Base-by-base conservation (phyloP, 2,329 filamentous ascomycete species). In the Talaromyces sp. region DNA sequence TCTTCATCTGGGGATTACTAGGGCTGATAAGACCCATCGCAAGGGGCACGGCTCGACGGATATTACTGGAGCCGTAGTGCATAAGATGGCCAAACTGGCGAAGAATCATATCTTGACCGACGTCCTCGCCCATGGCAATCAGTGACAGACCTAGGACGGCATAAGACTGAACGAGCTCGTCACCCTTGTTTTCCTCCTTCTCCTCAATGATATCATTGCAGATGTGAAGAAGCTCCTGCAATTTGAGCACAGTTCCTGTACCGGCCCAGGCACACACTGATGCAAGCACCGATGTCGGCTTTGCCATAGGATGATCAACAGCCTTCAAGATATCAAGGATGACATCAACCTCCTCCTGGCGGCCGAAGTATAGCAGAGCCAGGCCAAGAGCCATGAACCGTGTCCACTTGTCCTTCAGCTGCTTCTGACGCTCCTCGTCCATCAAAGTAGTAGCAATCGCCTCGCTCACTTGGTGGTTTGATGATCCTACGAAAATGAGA, bases 1-100 rank as follows among this genome's bases (percentile, higher is more conserved):
- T 90, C 82, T 97, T 99, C 93, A 99, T 99, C 73, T 99, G 95
- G 10, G 94, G 94, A 78, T 99, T 99, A 77, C 91, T 97, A 11
- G 95, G 91, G 76, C 90, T 96, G 69, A 99, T 88, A 49, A 99
- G 83, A 67, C 92, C 95, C 91, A 99, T 95, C 22, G 94, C 94
- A 49, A 99, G 82, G 32, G 94, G 94, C 27, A 99, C 94, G 17
- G 92, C 93, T 70, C 94, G 94, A 57, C 94, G 89, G 65, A 99
- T 99, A 71, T 99, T 97, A 69, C 92, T 83, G 73, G 97, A 93
- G 59, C 95, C 94, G 68, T 99, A 99, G 77, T 99, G 94, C 94
- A 99, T 99, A 55, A 99, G 82, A 73, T 99, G 94, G 45, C 92
- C 94, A 66, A 99, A 97, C 69, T 97, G 94, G 53, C 94, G 88